Evolutionary conservation across 441 rosid genomes (phyloP).

Genomic region (Dalechampia spathulata): DNA sequence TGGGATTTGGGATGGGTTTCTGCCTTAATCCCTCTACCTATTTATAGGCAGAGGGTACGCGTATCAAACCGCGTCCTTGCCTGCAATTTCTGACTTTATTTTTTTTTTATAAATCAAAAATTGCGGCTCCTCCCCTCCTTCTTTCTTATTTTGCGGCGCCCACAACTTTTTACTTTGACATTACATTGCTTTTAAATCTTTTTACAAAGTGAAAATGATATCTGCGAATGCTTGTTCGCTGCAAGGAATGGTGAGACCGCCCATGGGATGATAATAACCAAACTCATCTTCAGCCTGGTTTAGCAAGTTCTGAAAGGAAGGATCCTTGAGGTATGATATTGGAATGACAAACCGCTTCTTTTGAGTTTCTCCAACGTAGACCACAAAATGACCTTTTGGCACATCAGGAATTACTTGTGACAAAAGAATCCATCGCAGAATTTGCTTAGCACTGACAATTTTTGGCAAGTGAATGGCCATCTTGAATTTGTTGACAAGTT

Average conservation of each 20-base stretch:
- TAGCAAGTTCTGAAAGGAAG: constrained; percentile 55
- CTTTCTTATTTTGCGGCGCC: too few species aligned
- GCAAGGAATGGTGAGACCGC: constrained; percentile 77
- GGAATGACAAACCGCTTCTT: constrained; percentile 57
- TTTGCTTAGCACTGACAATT: not conserved
- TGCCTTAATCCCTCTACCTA: too few species aligned
- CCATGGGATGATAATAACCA: constrained; percentile 60
- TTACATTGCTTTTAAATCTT: too few species aligned
- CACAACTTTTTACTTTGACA: too few species aligned
- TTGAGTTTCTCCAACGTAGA: constrained; percentile 63
- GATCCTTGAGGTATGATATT: constrained; percentile 55
- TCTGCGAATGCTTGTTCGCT: constrained; percentile 50
- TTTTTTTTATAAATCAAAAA: too few species aligned
- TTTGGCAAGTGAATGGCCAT: not conserved
- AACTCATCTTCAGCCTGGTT: constrained; percentile 72
- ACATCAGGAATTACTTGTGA: constrained; percentile 48
- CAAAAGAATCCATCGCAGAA: constrained; percentile 12
- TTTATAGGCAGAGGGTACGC: too few species aligned
- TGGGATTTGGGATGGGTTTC: too few species aligned
- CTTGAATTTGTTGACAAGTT: not conserved
- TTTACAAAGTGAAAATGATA: constrained; percentile 11
- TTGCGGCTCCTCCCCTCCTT: too few species aligned
- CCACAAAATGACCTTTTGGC: constrained; percentile 74
- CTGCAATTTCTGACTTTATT: too few species aligned
- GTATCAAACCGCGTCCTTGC: too few species aligned